Percentiles rank a stretch among this genome's conserved stretches.
Conservation (phyloP, 176 grass and related monocot species). For the Ananas comosus region DNA sequence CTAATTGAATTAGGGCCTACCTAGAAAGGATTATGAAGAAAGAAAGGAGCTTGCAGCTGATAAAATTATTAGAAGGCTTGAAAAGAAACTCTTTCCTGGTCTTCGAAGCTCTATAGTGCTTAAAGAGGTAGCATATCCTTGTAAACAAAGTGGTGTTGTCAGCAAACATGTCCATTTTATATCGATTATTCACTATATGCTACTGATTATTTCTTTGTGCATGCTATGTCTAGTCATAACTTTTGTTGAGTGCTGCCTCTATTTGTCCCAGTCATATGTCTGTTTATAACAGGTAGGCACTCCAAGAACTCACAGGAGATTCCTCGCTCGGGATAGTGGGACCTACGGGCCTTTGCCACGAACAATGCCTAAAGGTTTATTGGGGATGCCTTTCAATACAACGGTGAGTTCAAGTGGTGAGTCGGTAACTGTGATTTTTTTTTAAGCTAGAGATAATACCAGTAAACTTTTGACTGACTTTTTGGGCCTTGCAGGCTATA, state of each 20-base stretch:
- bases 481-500: slow-evolving; percentile 55
- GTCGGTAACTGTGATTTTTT: slow-evolving; percentile 6
- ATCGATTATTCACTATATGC: no score
- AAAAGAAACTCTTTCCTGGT: slow-evolving; percentile 82
- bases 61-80: slow-evolving; percentile 81
- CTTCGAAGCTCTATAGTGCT: slow-evolving; percentile 82
- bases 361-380: slow-evolving; percentile 67
- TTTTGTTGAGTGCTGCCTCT: slow-evolving; percentile 3
- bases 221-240: not conserved
- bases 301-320: slow-evolving; percentile 91
- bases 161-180: no score
- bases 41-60: slow-evolving; percentile 68
- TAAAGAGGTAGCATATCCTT: slow-evolving; percentile 46
- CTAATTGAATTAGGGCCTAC: slow-evolving; percentile 38
- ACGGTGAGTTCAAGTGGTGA: slow-evolving; percentile 33
- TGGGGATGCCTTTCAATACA: slow-evolving; percentile 95
- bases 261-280: not conserved
- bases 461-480: slow-evolving; percentile 11
- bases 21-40: slow-evolving; percentile 68
- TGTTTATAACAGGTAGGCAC: slow-evolving; percentile 67
- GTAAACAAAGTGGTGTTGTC: no score
- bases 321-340: slow-evolving; percentile 76
- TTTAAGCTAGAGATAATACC: not conserved
- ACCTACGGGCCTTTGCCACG: slow-evolving; percentile 95
- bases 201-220: no score